A percentile compares a stretch with the other conserved stretches of the same genome.
These are phyloP conservation scores for Sutorius eximius DNA, from an alignment of 1,284 basidiomycete genomes.

Conservation along the genomic window DNA sequence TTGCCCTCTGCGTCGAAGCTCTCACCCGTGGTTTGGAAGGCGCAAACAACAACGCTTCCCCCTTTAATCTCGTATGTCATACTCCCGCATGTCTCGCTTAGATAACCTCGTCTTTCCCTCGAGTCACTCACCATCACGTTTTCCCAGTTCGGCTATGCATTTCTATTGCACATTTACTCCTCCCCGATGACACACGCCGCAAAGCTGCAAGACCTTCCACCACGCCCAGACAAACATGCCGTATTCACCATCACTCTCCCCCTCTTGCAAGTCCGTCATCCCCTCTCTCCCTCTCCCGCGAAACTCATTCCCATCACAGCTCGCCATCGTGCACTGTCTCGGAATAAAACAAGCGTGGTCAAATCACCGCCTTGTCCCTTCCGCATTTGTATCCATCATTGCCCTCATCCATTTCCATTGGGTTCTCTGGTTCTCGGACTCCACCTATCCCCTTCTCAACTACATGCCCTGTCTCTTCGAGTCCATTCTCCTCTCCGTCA, in stretches of 20 bases:
- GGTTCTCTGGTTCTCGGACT: slow-evolving; percentile 51
- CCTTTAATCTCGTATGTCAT: slow-evolving; percentile 62
- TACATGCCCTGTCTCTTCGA: slow-evolving; percentile 73
- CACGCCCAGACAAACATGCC: slow-evolving; percentile 67
- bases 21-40: slow-evolving; percentile 69
- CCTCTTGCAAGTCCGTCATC: slow-evolving; percentile 54
- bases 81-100: slow-evolving; percentile 2
- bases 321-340: slow-evolving; percentile 61
- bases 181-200: slow-evolving; percentile 57
- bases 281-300: background rate
- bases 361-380: slow-evolving; percentile 62
- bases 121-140: background rate
- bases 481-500: slow-evolving; percentile 54
- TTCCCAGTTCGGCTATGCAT: slow-evolving; percentile 67
- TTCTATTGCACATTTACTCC: slow-evolving; percentile 70
- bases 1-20: slow-evolving; percentile 60
- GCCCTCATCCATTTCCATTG: slow-evolving; percentile 65
- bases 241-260: slow-evolving; percentile 68
- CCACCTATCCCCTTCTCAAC: slow-evolving; percentile 65
- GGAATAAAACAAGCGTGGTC: slow-evolving; percentile 62
- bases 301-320: slow-evolving; percentile 35
- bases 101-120: background rate
- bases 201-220: slow-evolving; percentile 44
- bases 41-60: slow-evolving; percentile 51
- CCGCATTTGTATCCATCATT: slow-evolving; percentile 56